Evolutionary conservation across 2,329 filamentous ascomycete genomes (phyloP), one percentile per base, ranked within the genome.

Genomic region (Pseudogymnoascus sp.): DNA sequence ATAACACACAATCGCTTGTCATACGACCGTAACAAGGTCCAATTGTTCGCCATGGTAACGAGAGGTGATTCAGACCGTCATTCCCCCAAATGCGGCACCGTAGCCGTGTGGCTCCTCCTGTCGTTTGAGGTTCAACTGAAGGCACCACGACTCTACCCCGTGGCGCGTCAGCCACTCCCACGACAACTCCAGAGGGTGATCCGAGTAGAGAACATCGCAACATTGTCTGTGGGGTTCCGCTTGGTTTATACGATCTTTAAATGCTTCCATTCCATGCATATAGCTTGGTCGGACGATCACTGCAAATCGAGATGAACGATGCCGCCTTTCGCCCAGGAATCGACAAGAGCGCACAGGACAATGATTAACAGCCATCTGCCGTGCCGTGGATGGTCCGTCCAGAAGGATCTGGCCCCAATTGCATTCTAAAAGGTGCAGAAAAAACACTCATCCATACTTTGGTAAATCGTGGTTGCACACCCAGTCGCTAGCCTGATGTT

Each of bases 191-290:
- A 55, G 25, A 12, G 2, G n/a, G 28, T 55, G 45, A 55, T 33
- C 25, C 8, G 45, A 55, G n/a, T n/a, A 55, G 28, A 33, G 45
- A 55, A 55, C 25, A 33, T 33, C 21, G 45, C n/a, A 33, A 55
- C 33, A 33, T 55, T 16, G n/a, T 55, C n/a, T 31, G 25, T 18
- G 45, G 45, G 25, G n/a, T 33, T 55, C 45, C n/a, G 45, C 25
- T 55, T 55, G n/a, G 12, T 55, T 16, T 55, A 4, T 18, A 18
- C 28, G 25, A 33, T 33, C 45, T 55, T 9, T 33, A 55, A 55
- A 55, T 55, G 45, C 45, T 55, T 55, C 45, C 45, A 55, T 33
- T 55, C 45, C 28, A 55, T 55, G 45, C 25, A 55, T 55, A 55
- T 55, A 55, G 45, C 45, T 55, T 55, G 25, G 25, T 31, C 2